phyloP scores from a whole-genome alignment of 2,329 filamentous ascomycete genomes.

The Trichoderma pleuroti region DNA sequence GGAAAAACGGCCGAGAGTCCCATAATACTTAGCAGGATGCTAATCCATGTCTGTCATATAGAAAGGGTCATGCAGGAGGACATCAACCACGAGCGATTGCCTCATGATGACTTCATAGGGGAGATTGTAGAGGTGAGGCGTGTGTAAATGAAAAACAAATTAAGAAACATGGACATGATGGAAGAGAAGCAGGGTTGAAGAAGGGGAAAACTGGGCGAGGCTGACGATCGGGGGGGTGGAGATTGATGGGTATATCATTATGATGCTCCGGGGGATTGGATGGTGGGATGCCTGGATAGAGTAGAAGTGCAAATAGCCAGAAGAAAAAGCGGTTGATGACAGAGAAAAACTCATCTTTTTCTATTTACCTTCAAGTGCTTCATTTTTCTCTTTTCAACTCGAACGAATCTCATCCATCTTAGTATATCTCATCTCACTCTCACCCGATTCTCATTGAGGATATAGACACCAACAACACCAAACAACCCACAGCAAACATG shows the following conservation, averaged over 20 bases:
- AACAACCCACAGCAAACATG: conserved; percentile 1
- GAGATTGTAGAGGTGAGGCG: neutral
- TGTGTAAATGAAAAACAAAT: neutral
- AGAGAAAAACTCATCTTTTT: neutral
- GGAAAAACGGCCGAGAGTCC: neutral
- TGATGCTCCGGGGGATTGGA: conserved; percentile 6
- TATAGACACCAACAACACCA: neutral
- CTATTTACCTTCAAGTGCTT: neutral
- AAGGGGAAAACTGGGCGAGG: neutral
- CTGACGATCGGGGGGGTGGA: neutral
- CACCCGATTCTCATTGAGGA: neutral
- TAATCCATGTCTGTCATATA: neutral
- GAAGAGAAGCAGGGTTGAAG: neutral
- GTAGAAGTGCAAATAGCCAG: neutral
- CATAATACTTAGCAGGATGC: neutral
- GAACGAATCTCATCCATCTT: neutral
- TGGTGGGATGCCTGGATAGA: neutral
- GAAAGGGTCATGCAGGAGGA: neutral
- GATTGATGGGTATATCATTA: conserved; percentile 16
- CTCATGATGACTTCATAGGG: conserved; percentile 15
- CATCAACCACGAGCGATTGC: neutral
- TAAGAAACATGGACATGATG: neutral
- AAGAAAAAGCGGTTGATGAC: neutral
- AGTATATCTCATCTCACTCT: neutral
- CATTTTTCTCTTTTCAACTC: neutral